These are phyloP conservation scores for Diospyros lotus DNA, from an alignment of 148 eudicot species.

Conservation along the genomic window DNA sequence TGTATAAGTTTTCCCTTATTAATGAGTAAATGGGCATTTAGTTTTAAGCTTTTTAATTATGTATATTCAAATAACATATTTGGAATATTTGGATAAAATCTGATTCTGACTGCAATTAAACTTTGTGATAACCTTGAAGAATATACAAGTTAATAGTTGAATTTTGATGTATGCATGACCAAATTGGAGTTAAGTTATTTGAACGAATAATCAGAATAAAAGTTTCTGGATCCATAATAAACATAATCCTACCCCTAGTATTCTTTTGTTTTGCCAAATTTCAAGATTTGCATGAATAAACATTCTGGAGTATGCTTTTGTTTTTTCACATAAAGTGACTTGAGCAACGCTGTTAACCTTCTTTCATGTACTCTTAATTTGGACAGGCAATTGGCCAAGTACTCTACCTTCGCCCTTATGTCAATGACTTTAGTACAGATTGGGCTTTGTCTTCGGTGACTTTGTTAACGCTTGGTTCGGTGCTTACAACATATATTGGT, in stretches of 20 bases:
- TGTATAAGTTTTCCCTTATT: background rate
- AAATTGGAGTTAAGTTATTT: background rate
- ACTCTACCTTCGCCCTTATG: slow-evolving; percentile 92
- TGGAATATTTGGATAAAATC: background rate
- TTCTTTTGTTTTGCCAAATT: background rate
- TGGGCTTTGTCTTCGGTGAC: slow-evolving; percentile 84
- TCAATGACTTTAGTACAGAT: slow-evolving; percentile 77
- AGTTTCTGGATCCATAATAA: background rate
- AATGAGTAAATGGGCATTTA: background rate
- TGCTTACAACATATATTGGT: slow-evolving; percentile 82
- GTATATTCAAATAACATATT: background rate
- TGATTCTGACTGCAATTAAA: slow-evolving; percentile 1
- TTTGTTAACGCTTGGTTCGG: slow-evolving; percentile 91
- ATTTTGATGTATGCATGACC: background rate
- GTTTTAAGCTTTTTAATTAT: background rate
- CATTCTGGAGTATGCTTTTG: background rate
- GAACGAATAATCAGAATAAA: background rate
- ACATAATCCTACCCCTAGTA: background rate
- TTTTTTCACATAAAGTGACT: background rate
- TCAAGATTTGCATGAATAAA: background rate
- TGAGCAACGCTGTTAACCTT: slow-evolving; percentile 1
- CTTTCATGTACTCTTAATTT: slow-evolving; percentile 4
- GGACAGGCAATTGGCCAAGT: slow-evolving; percentile 98
- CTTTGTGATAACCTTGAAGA: background rate
- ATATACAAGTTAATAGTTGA: background rate